Percentiles rank a stretch among this genome's conserved stretches.
phyloP scores from a whole-genome alignment of 1,139 yeast genomes.

The Suhomyces guaymorum region DNA sequence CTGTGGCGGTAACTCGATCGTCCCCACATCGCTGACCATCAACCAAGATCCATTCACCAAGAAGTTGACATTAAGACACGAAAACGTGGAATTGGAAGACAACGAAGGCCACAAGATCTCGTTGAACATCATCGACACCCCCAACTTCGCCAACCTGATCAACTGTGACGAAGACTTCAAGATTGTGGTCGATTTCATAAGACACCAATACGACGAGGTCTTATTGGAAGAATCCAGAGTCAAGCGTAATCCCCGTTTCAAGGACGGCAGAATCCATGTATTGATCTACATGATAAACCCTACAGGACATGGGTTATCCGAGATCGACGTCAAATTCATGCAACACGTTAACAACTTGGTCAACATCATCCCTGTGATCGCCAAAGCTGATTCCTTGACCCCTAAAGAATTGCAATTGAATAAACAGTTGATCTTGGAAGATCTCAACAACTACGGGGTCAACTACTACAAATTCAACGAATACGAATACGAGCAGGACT shows the following conservation, averaged over 20 bases:
- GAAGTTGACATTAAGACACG: slow-evolving; percentile 48
- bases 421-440: slow-evolving; percentile 44
- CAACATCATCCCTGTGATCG: slow-evolving; percentile 44
- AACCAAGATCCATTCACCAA: slow-evolving; percentile 45
- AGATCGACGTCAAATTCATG: slow-evolving; percentile 45
- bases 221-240: slow-evolving; percentile 51
- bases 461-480: slow-evolving; percentile 49
- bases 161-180: slow-evolving; percentile 46
- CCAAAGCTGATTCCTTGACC: slow-evolving; percentile 46
- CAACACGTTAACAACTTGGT: slow-evolving; percentile 43
- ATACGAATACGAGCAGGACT: slow-evolving; percentile 50
- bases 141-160: slow-evolving; percentile 76
- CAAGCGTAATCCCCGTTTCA: slow-evolving; percentile 49
- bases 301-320: slow-evolving; percentile 49
- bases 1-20: slow-evolving; percentile 72
- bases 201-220: slow-evolving; percentile 52
- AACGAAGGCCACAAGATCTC: slow-evolving; percentile 53
- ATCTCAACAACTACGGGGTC: slow-evolving; percentile 42
- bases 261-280: slow-evolving; percentile 50
- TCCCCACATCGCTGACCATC: slow-evolving; percentile 37
- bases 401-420: slow-evolving; percentile 37
- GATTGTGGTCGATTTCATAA: slow-evolving; percentile 48
- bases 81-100: slow-evolving; percentile 52
- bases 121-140: slow-evolving; percentile 57
- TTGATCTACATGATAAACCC: slow-evolving; percentile 51